These are phyloP conservation scores for Gilbertella persicaria DNA, from an alignment of 371 early-diverging fungal genomes.

Conservation along the genomic window DNA sequence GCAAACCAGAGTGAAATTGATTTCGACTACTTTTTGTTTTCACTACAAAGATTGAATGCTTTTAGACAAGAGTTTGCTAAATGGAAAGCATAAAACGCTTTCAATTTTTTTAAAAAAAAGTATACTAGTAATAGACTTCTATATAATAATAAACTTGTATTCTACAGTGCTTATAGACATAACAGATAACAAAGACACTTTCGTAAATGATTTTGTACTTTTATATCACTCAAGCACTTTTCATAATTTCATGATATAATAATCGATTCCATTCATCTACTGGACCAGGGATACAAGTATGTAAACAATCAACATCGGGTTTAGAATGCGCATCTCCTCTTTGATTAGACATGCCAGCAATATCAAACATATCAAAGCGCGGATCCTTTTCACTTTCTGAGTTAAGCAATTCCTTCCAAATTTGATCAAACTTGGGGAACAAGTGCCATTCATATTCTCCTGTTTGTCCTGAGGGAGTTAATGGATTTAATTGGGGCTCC, in stretches of 20 bases:
- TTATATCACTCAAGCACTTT: too few species aligned
- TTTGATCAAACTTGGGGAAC: conserved; percentile 36
- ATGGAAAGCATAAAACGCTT: too few species aligned
- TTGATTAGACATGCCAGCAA: conserved; percentile 32
- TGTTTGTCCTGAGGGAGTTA: conserved; percentile 32
- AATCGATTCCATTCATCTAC: conserved; percentile 53
- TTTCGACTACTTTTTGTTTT: too few species aligned
- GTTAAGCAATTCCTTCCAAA: conserved; percentile 41
- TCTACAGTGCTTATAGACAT: too few species aligned
- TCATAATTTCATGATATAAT: conserved; percentile 34
- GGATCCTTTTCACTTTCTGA: conserved; percentile 21
- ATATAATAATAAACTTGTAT: too few species aligned
- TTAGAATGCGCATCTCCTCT: conserved; percentile 52
- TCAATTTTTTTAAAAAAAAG: too few species aligned
- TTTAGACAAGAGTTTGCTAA: too few species aligned
- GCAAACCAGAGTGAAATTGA: conserved; percentile 66
- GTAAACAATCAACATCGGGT: conserved; percentile 48
- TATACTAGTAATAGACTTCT: too few species aligned
- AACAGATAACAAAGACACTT: too few species aligned
- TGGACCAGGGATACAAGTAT: conserved; percentile 51
- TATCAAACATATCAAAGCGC: conserved; percentile 37
- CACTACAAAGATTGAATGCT: too few species aligned
- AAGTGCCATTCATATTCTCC: conserved; percentile 54
- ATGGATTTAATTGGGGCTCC: conserved; percentile 29
- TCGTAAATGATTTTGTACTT: too few species aligned